phyloP scores from a whole-genome alignment of 1,284 basidiomycete genomes.

The Rhodotorula sp. region DNA sequence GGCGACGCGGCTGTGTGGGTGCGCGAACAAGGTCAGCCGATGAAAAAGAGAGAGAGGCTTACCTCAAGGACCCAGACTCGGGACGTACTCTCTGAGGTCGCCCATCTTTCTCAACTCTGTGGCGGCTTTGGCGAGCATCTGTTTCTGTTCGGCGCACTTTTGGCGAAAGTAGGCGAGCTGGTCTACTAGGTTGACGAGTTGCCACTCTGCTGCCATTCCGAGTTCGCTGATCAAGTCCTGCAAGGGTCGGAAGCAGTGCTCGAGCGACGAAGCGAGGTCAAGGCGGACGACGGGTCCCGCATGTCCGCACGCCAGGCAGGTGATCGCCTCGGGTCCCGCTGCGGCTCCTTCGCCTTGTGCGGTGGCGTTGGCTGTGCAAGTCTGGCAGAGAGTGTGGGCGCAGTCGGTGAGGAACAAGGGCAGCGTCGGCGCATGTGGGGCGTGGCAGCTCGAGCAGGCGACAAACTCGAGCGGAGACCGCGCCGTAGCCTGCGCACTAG shows the following conservation, averaged over 20 bases:
- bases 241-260: constrained; percentile 20
- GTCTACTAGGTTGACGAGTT: constrained; percentile 14
- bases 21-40: not conserved
- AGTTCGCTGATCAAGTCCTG: not conserved
- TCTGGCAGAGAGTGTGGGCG: constrained; percentile 24
- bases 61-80: not conserved
- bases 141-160: constrained; percentile 27
- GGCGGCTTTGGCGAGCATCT: constrained; percentile 7
- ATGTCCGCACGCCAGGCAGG: constrained; percentile 19
- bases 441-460: constrained; percentile 20
- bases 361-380: constrained; percentile 2
- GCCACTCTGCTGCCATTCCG: constrained; percentile 17
- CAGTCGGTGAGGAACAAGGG: constrained; percentile 16
- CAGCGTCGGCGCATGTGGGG: not conserved
- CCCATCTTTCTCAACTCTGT: constrained; percentile 16
- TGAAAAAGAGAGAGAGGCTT: not conserved
- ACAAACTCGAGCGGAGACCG: constrained; percentile 12
- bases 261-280: constrained; percentile 1
- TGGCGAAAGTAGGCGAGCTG: constrained; percentile 23
- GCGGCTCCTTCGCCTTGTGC: not conserved
- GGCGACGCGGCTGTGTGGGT: constrained; percentile 6
- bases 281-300: constrained; percentile 10
- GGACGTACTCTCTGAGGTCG: constrained; percentile 15
- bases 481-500: not conserved
- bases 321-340: not conserved